Base-by-base conservation (phyloP, 1,284 basidiomycete species). In the Sphagnurus paluster region DNA sequence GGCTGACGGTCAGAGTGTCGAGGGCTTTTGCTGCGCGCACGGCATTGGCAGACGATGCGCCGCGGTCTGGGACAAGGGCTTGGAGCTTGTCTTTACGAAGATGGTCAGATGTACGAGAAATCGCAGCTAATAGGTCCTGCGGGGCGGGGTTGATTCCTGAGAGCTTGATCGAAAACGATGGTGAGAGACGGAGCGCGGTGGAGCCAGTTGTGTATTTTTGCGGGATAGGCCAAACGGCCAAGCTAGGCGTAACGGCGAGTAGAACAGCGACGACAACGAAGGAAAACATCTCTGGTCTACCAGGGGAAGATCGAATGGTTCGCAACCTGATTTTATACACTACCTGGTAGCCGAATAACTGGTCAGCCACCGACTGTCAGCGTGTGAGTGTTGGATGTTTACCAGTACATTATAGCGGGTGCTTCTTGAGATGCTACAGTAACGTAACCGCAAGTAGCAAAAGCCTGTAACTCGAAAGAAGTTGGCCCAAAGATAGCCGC, bases 211-310 rank as follows among this genome's bases (percentile, higher is more conserved):
- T 49, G 37, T 85, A 61, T 3, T 58, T 60, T 10, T 69, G 63
- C 0, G 88, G 89, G 33, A 78, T 71, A 8, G 86, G 86, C 86
- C 87, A 89, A 35, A 82, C 63, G 2, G 75, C 63, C 19, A 45
- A 29, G 24, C 46, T 37, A 39, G 52, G 52, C 2, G 49, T 16
- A 11, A 43, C 46, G n/a, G 49, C 40, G 33, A 59, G 49, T 17
- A 60, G 41, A 19, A 56, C 14, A 17, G 54, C 49, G 25, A 56
- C 43, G 23, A 42, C 38, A 30, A 53, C 24, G 35, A 44, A 23
- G 40, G 48, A 44, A 38, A 57, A 33, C 30, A 33, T 33, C 30
- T 54, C 26, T 43, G 25, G 16, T 17, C 17, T 9, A 35, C 17
- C 19, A 20, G 17, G 14, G n/a, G n/a, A n/a, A n/a, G n/a, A n/a